Evolutionary conservation across 2,329 filamentous ascomycete genomes (phyloP), one percentile per base, ranked within the genome.

Genomic region (Sporothrix sp.): DNA sequence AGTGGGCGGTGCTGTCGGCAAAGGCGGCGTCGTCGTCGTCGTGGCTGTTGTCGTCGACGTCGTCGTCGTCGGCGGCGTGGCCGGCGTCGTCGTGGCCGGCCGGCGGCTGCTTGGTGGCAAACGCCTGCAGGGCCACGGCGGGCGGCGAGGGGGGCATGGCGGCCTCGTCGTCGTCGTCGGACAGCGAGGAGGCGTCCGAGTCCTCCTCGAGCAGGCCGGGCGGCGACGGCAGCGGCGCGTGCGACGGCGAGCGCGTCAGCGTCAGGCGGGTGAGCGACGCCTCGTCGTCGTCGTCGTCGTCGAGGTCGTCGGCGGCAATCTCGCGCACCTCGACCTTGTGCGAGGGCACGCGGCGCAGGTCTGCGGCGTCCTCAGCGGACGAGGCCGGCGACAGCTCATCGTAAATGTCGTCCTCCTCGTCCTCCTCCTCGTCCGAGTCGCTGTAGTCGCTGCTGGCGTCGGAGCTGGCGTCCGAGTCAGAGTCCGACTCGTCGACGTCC

Each of bases 101-200:
- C 23, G 32, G n/a, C 9, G 39, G 16, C 9, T 25, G 14, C 70
- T 82, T 78, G 59, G 78, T 72, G 40, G 75, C 69, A 61, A 87
- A 85, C 36, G 73, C 68, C 54, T 78, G 71, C 48, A 87, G 68
- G 32, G 74, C 65, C 25, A 75, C 65, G 20, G 72, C 70, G 38
- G 79, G 77, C 33, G 84, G 84, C 54, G 83, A 86, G 18, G 82
- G 83, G 7, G 85, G 85, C 79, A 87, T 79, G 43, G 74, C 69
- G 47, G 73, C 69, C 58, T 86, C 82, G 67, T 89, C 85, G 59
- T 88, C 84, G 52, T 80, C 82, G 2, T n/a, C n/a, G n/a, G n/a
- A n/a, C n/a, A n/a, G n/a, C n/a, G 79, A 81, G 2, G 79, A 81
- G 7, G 43, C 32, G 56, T 83, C 83, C 54, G 76, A 78, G 62